Conservation (phyloP, 768 basidiomycete genomes). For the Macrolepiota albuminosa region DNA sequence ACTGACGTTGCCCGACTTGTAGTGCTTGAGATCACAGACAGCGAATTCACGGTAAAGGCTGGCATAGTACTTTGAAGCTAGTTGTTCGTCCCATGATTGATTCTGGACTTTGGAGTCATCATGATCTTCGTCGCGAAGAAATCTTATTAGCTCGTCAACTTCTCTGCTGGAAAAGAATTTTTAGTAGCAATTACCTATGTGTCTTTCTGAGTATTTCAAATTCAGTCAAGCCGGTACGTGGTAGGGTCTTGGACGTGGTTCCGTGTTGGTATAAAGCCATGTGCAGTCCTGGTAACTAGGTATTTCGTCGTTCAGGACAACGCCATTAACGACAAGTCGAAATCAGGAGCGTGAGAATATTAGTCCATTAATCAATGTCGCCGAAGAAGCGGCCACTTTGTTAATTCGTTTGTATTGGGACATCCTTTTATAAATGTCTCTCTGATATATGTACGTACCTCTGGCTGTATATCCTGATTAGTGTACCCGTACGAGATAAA, state of each 20-base stretch:
- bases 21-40: conserved; percentile 92
- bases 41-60: conserved; percentile 91
- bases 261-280: conserved; percentile 33
- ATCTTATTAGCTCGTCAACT: conserved; percentile 38
- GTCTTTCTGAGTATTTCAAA: conserved; percentile 74
- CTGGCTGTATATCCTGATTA: not conserved
- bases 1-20: conserved; percentile 84
- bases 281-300: not conserved
- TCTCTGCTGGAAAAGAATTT: not conserved
- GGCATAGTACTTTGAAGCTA: conserved; percentile 86
- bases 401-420: too few relatives aligned
- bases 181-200: conserved; percentile 47
- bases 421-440: not conserved
- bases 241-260: conserved; percentile 25
- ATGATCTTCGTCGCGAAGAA: conserved; percentile 63
- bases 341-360: not conserved
- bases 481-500: not conserved
- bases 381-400: not conserved
- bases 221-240: conserved; percentile 42
- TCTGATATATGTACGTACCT: not conserved
- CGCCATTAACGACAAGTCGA: not conserved
- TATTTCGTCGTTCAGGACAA: not conserved
- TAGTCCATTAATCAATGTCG: not conserved
- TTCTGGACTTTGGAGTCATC: conserved; percentile 29
- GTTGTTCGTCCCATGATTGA: conserved; percentile 73